Base-by-base conservation (phyloP, 345 rosid species). In the Gossypium ekmanianum region DNA sequence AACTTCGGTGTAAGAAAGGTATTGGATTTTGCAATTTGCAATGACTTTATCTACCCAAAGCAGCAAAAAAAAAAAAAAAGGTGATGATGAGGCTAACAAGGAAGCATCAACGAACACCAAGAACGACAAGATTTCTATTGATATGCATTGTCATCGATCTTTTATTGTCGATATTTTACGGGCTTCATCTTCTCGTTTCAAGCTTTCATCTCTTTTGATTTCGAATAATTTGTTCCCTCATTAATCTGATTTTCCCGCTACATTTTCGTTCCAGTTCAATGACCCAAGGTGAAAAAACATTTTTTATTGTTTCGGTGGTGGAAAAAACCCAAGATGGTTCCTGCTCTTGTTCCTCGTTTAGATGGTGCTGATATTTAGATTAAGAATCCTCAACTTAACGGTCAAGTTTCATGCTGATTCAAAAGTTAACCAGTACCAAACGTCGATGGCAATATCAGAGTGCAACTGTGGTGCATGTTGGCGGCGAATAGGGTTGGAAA, bases 321-420 rank as follows among this genome's bases (percentile, higher is more conserved):
- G 52, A 57, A 57, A 45, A 91, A 83, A 90, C 39, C 39, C 39
- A 29, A 90, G 87, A 95, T 95, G 99, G 69, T 86, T 27, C 24
- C 84, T 85, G 89, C 99, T 0, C 97, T 97, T 34, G 96, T 93
- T 54, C 99, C 98, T 85, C 97, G 96, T 47, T 79, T 95, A 12
- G 99, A 91, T 76, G 97, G 99, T 74, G 96, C 98, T 63, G 93
- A 96, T 0, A 79, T 91, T 69, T 98, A 95, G 88, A 91, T 95
- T 52, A 80, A 79, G 83, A 81, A 93, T 77, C 88, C 79, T 71
- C 85, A 29, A 29, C 39, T 29, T 29, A 29, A 29, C 5, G 39
- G 39, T 29, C 39, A 29, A 4, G 39, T 29, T 29, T 4, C 39
- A 29, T 29, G 39, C 4, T 29, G 39, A 29, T 29, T 29, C 39